Evolutionary conservation across 2,329 filamentous ascomycete genomes (phyloP), one percentile per base, ranked within the genome.

Genomic region (Ceratocystis harringtonii): DNA sequence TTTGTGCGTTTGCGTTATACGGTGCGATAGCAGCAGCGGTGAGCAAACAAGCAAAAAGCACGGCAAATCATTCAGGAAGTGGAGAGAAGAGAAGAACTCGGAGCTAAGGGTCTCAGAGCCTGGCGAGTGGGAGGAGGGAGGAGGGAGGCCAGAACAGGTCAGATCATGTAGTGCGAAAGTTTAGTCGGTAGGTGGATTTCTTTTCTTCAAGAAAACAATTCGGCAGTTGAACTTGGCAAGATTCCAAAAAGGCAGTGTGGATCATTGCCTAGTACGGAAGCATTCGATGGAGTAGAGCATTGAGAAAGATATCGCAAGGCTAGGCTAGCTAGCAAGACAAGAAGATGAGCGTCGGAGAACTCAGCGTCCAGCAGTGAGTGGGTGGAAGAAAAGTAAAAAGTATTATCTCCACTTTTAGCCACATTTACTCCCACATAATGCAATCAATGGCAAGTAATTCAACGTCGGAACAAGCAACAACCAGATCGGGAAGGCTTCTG

Each of bases 21-120:
- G 36, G 28, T 30, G 55, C 32, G 55, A 17, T 58, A 7, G 55
- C 17, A 32, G 55, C 55, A 58, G 55, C 55, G 28, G 55, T 58
- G 55, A 58, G 12, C 55, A 58, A 58, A 58, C 28, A 36, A 58
- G 25, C 55, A 58, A 58, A 32, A 58, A n/a, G 32, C 55, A 36
- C 55, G 17, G 30, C 25, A 58, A 58, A 32, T 36, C 55, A 58
- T 32, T 58, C 55, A 17, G 48, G 19, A 52, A 12, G 48, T 45
- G n/a, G 32, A 15, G 19, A n/a, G 36, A 12, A 48, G 45, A 25
- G 28, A 57, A 36, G 28, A n/a, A 32, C 55, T 19, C 17, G 15
- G 55, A 19, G 28, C 55, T 8, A 32, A 36, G 55, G 17, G 30
- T 41, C 36, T 41, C 36, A 5, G 36, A 41, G 36, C 10, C 36